Conservation (phyloP, 768 basidiomycete genomes). For the Phaffia australis region DNA sequence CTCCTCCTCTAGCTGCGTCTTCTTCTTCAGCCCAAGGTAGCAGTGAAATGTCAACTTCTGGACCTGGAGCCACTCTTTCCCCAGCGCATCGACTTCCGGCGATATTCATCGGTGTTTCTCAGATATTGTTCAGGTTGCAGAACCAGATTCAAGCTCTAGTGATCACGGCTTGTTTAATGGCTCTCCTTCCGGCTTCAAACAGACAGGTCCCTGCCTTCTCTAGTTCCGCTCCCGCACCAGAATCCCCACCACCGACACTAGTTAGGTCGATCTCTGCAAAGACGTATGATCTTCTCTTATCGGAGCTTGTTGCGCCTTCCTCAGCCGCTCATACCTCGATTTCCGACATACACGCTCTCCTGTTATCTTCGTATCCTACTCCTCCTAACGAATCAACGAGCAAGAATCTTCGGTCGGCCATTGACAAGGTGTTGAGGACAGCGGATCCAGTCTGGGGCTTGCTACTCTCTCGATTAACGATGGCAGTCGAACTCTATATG, state of each 20-base stretch:
- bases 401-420: not conserved
- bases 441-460: constrained; percentile 13
- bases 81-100: not conserved
- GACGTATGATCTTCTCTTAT: constrained; percentile 1
- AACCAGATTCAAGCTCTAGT: constrained; percentile 13
- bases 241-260: not conserved
- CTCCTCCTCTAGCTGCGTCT: not conserved
- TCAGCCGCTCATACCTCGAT: not conserved
- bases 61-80: too few species aligned
- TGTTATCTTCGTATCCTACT: not conserved
- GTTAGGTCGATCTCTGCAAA: not conserved
- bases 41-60: not conserved
- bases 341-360: constrained; percentile 3
- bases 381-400: not conserved
- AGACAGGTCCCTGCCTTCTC: too few species aligned
- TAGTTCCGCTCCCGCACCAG: too few species aligned
- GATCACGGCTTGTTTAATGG: constrained; percentile 10
- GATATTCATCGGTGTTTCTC: not conserved
- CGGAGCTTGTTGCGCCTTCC: constrained; percentile 6
- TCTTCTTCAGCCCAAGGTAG: not conserved
- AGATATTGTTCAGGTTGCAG: constrained; percentile 9
- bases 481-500: not conserved
- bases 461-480: not conserved
- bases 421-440: constrained; percentile 5
- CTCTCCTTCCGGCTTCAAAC: not conserved